A percentile compares a stretch with the other conserved stretches of the same genome.
Evolutionary conservation across 345 rosid genomes (phyloP).

Genomic region (Carallia brachiata): DNA sequence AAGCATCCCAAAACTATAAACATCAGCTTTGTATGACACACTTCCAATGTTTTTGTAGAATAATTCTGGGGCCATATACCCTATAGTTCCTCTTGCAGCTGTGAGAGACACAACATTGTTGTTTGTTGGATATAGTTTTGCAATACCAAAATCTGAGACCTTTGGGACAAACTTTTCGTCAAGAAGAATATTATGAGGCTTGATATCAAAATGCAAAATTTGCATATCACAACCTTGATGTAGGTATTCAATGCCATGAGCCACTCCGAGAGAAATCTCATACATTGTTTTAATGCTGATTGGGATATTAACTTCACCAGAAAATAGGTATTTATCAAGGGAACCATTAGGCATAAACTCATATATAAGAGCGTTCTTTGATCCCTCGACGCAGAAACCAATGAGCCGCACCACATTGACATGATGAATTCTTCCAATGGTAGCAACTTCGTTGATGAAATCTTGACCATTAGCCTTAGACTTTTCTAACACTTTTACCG

Average conservation of each 20-base stretch:
- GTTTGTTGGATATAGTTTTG: neutral
- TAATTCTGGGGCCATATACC: neutral
- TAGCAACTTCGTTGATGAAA: neutral
- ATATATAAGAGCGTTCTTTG: neutral
- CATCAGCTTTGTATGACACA: neutral
- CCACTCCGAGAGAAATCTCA: neutral
- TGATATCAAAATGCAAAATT: slow-evolving; percentile 7
- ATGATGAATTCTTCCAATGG: neutral
- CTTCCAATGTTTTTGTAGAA: neutral
- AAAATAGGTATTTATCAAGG: neutral
- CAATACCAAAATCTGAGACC: slow-evolving; percentile 3
- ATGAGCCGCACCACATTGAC: neutral
- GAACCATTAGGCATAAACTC: slow-evolving; percentile 1
- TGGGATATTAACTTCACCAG: neutral
- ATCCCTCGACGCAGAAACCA: neutral
- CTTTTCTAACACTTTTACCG: neutral
- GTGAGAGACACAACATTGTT: neutral
- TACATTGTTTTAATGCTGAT: neutral
- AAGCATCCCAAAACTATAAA: slow-evolving; percentile 1
- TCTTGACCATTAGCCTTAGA: neutral
- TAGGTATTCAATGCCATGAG: neutral
- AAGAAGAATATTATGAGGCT: neutral
- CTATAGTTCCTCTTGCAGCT: neutral
- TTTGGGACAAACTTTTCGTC: neutral
- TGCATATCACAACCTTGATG: slow-evolving; percentile 1